Evolutionary conservation across 257 asterid genomes (phyloP).

Genomic region (Petunia axillaris): DNA sequence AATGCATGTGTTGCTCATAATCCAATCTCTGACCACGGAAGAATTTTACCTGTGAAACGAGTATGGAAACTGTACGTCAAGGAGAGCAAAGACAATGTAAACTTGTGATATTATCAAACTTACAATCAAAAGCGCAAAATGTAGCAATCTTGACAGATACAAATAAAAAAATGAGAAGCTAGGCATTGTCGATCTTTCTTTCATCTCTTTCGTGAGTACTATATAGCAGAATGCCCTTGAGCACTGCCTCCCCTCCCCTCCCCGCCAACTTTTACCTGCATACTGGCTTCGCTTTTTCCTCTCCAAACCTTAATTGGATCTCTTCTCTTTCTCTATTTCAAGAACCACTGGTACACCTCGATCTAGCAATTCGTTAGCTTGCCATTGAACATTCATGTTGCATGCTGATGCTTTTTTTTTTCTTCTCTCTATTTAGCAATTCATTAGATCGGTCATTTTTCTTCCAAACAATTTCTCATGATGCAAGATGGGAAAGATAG

Average conservation of each 20-base stretch:
- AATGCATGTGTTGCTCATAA: constrained; percentile 65
- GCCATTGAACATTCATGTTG: neutral
- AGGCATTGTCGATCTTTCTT: neutral
- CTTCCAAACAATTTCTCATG: neutral
- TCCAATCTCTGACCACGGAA: constrained; percentile 81
- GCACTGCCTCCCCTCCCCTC: neutral
- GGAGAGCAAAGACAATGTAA: neutral
- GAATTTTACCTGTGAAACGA: constrained; percentile 65
- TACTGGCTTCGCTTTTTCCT: neutral
- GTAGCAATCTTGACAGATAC: neutral
- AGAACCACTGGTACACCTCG: neutral
- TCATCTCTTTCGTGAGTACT: neutral
- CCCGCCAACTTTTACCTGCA: neutral
- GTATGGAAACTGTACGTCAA: neutral
- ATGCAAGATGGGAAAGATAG: neutral
- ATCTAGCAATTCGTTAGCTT: neutral
- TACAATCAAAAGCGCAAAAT: neutral
- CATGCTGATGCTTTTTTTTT: neutral
- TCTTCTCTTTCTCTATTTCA: neutral
- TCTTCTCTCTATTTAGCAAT: no score
- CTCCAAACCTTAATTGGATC: neutral
- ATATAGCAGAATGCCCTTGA: neutral
- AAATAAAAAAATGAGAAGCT: neutral
- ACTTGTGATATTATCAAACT: neutral
- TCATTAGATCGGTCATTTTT: neutral